These are phyloP conservation scores for Tothia fuscella DNA, from an alignment of 2,329 filamentous ascomycete species.

Conservation along the genomic window DNA sequence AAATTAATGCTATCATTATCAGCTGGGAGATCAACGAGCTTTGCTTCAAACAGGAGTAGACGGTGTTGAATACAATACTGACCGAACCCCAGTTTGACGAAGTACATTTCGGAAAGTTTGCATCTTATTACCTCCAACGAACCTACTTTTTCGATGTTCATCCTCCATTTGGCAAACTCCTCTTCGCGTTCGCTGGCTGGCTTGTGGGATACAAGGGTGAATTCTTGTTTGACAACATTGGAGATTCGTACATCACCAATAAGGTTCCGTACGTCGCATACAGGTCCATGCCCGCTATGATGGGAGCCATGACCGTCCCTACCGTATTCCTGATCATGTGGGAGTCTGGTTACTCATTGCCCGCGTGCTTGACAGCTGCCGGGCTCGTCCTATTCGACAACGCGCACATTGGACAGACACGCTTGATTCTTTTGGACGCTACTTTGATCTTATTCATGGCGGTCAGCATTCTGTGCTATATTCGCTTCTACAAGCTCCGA, in stretches of 20 bases:
- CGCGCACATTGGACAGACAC: constrained; percentile 91
- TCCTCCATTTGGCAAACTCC: constrained; percentile 92
- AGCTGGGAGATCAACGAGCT: no score
- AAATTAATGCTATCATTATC: no score
- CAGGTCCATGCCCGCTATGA: constrained; percentile 79
- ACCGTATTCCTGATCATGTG: constrained; percentile 97
- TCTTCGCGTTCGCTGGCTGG: constrained; percentile 96
- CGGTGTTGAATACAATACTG: no score
- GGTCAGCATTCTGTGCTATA: constrained; percentile 82
- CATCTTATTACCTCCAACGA: constrained; percentile 74
- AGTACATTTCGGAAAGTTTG: constrained; percentile 90
- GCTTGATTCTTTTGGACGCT: constrained; percentile 87
- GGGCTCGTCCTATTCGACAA: constrained; percentile 90
- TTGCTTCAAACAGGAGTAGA: no score
- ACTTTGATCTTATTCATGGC: constrained; percentile 94
- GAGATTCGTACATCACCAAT: constrained; percentile 94
- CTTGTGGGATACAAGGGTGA: constrained; percentile 92
- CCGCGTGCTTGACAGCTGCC: constrained; percentile 77
- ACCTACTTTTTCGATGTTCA: constrained; percentile 99
- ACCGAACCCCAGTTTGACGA: no score
- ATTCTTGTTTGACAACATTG: constrained; percentile 98
- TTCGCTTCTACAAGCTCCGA: constrained; percentile 94
- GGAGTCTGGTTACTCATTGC: constrained; percentile 96
- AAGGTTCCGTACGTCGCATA: constrained; percentile 96
- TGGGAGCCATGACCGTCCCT: constrained; percentile 88